Evolutionary conservation across 306 rosid genomes (phyloP).

Genomic region (Vigna mungo): DNA sequence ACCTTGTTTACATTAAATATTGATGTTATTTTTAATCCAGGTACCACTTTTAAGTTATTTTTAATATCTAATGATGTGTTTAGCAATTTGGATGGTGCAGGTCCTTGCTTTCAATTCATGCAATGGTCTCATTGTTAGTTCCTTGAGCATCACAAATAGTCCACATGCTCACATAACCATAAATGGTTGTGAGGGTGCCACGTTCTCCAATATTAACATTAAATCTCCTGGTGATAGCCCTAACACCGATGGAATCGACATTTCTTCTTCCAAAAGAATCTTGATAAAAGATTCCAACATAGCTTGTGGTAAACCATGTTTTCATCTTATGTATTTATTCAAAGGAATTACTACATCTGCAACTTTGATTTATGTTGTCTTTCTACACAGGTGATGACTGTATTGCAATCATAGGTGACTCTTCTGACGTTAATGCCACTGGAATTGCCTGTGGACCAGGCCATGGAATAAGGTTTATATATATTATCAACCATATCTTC

Average conservation of each 20-base stretch:
- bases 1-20: too few species aligned
- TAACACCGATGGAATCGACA: slow-evolving; percentile 58
- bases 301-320: slow-evolving; percentile 41
- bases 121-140: slow-evolving; percentile 6
- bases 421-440: slow-evolving; percentile 41
- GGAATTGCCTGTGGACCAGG: too few species aligned
- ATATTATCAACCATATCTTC: too few species aligned
- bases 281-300: slow-evolving; percentile 32
- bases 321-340: too few species aligned
- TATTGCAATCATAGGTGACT: slow-evolving; percentile 44
- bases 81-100: neutral
- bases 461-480: slow-evolving; percentile 40
- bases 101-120: neutral
- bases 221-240: slow-evolving; percentile 50
- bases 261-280: slow-evolving; percentile 32
- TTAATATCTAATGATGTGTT: too few species aligned
- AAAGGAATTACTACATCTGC: too few species aligned
- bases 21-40: too few species aligned
- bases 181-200: slow-evolving; percentile 4
- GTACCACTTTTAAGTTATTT: too few species aligned
- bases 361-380: neutral
- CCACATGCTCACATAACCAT: slow-evolving; percentile 37
- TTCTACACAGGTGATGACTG: slow-evolving; percentile 54
- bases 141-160: slow-evolving; percentile 21
- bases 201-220: slow-evolving; percentile 16